Evolutionary conservation across 1,284 basidiomycete genomes (phyloP).

Genomic region (Omphalotus olearius): DNA sequence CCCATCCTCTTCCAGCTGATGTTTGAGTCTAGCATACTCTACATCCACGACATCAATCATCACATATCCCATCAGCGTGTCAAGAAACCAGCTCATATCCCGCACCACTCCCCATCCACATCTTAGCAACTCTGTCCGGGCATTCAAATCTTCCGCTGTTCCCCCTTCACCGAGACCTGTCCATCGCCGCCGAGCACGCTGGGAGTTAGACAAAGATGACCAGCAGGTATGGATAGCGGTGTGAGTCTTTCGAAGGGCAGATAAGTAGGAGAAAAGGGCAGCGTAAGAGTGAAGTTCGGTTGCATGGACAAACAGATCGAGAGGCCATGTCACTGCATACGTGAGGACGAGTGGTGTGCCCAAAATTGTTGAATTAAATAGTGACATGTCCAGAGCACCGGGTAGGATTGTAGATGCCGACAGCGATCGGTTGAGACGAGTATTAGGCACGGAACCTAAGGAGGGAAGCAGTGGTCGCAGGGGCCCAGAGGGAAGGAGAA

Average conservation of each 20-base stretch:
- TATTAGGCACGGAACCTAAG: constrained; percentile 36
- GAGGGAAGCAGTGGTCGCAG: constrained; percentile 74
- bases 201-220: constrained; percentile 78
- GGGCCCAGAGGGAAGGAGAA: constrained; percentile 74
- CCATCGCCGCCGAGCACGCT: constrained; percentile 77
- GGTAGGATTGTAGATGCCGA: constrained; percentile 20
- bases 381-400: constrained; percentile 34
- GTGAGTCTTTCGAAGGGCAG: constrained; percentile 80
- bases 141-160: constrained; percentile 61
- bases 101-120: constrained; percentile 83
- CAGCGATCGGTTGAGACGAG: constrained; percentile 27
- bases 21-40: constrained; percentile 71
- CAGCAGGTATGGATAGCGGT: constrained; percentile 76
- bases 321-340: constrained; percentile 77
- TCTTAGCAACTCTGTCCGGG: constrained; percentile 60
- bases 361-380: constrained; percentile 72
- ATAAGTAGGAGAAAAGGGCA: constrained; percentile 78
- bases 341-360: constrained; percentile 72
- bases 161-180: constrained; percentile 87
- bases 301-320: constrained; percentile 84
- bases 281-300: constrained; percentile 74
- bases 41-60: constrained; percentile 89
- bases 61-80: constrained; percentile 75
- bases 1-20: constrained; percentile 38
- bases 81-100: constrained; percentile 90